Conservation (phyloP, 2,329 filamentous ascomycete genomes). For the Sporothrix dimorphospora region DNA sequence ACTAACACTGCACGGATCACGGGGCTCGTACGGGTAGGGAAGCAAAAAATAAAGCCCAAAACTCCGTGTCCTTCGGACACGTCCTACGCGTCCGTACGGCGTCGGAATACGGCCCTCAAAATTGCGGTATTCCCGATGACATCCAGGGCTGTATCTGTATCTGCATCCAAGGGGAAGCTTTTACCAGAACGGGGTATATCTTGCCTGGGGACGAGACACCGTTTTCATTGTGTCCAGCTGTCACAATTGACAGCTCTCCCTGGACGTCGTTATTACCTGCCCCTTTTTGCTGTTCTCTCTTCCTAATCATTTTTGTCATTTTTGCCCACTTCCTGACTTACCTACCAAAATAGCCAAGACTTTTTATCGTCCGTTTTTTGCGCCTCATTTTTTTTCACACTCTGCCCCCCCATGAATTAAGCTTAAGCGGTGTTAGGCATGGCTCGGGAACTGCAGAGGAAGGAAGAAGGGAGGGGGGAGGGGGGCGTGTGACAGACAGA, state of each 20-base stretch:
- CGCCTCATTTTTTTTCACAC: background rate
- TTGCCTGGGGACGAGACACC: background rate
- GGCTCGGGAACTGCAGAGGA: slow-evolving; percentile 33
- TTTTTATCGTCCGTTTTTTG: background rate
- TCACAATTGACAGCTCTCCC: background rate
- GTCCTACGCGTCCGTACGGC: background rate
- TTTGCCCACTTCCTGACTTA: background rate
- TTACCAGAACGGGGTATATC: background rate
- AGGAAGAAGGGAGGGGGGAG: background rate
- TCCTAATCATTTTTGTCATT: background rate
- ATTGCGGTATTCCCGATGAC: background rate
- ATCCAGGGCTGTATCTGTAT: background rate
- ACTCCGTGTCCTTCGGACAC: background rate
- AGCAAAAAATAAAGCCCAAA: background rate
- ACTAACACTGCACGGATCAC: background rate
- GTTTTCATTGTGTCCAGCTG: background rate
- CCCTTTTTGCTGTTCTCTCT: background rate
- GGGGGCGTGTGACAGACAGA: slow-evolving; percentile 14
- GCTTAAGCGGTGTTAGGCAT: slow-evolving; percentile 40
- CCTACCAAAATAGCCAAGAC: background rate
- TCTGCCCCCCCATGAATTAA: slow-evolving; percentile 37
- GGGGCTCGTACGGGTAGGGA: slow-evolving; percentile 3
- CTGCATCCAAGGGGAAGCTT: background rate
- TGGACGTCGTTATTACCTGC: background rate
- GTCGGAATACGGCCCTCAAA: background rate